Evolutionary conservation across 768 basidiomycete species (phyloP).

Genomic region (Leccinum truebloodii): DNA sequence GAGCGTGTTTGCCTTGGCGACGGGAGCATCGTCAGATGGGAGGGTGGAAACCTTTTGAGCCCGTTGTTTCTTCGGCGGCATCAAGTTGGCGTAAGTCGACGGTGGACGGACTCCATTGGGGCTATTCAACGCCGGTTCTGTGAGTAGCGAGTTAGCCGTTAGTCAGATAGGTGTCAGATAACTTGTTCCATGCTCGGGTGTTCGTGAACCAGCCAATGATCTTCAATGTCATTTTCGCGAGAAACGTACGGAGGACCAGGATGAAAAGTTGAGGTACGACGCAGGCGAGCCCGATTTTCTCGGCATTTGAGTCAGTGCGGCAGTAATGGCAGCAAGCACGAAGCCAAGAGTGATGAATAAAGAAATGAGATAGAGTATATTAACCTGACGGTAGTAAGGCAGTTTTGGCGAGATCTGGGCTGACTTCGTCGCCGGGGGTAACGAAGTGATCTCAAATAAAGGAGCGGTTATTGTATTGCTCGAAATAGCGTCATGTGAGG

Average conservation of each 20-base stretch:
- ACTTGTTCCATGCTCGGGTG: conserved; percentile 31
- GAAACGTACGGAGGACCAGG: conserved; percentile 30
- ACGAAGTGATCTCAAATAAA: conserved; percentile 37
- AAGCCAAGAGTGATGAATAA: conserved; percentile 30
- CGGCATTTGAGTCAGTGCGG: conserved; percentile 15
- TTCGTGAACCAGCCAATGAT: conserved; percentile 13
- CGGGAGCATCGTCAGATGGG: no score
- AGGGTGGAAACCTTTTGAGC: no score
- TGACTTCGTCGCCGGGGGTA: conserved; percentile 28
- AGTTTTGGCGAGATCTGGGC: conserved; percentile 19
- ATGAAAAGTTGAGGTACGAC: conserved; percentile 20
- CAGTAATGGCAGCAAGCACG: conserved; percentile 22
- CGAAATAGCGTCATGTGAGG: conserved; percentile 1
- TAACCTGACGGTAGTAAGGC: conserved; percentile 23
- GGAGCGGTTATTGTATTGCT: conserved; percentile 14
- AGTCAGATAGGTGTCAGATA: no score
- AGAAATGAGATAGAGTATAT: conserved; percentile 30
- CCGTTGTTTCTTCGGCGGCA: no score
- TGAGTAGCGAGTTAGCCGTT: no score
- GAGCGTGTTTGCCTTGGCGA: no score
- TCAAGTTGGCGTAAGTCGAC: no score
- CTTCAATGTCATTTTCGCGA: conserved; percentile 20
- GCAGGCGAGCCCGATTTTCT: conserved; percentile 1
- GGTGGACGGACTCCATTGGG: no score
- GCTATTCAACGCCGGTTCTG: no score